A percentile compares a stretch with the other conserved stretches of the same genome.
phyloP scores from a whole-genome alignment of 352 stramenopile species.

The Globisporangium spinosum region DNA sequence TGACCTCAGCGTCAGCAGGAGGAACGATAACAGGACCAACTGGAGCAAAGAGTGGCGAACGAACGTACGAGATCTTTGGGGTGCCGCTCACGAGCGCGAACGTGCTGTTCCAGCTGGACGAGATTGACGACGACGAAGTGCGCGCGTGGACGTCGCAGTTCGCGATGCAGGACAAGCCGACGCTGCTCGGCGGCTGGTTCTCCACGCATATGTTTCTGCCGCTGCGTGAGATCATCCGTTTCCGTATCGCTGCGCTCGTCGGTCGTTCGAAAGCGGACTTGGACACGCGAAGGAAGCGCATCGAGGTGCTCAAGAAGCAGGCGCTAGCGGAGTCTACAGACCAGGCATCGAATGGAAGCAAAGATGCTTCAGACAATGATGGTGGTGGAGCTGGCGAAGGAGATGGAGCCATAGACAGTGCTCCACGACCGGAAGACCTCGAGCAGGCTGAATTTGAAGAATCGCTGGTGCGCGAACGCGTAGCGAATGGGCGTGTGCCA shows the following conservation, averaged over 20 bases:
- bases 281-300: constrained; percentile 54
- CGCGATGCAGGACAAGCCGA: constrained; percentile 34
- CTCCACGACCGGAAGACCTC: constrained; percentile 23
- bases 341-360: constrained; percentile 32
- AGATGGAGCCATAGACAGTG: constrained; percentile 1
- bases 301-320: constrained; percentile 74
- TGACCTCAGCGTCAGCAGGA: not conserved
- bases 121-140: constrained; percentile 71
- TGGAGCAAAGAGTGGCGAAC: constrained; percentile 22
- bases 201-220: constrained; percentile 77
- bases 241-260: constrained; percentile 68
- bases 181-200: constrained; percentile 73
- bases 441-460: constrained; percentile 38
- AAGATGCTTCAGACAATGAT: constrained; percentile 11
- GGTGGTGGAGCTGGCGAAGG: constrained; percentile 3
- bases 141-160: constrained; percentile 51
- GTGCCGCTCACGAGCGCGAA: constrained; percentile 68
- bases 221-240: constrained; percentile 71
- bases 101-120: constrained; percentile 68
- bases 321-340: constrained; percentile 54
- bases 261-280: constrained; percentile 68
- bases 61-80: constrained; percentile 65
- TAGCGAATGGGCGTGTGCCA: not conserved
- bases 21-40: constrained; percentile 1
- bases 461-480: constrained; percentile 27